Base-by-base conservation (phyloP, 768 basidiomycete genomes). In the Suillus spraguei region DNA sequence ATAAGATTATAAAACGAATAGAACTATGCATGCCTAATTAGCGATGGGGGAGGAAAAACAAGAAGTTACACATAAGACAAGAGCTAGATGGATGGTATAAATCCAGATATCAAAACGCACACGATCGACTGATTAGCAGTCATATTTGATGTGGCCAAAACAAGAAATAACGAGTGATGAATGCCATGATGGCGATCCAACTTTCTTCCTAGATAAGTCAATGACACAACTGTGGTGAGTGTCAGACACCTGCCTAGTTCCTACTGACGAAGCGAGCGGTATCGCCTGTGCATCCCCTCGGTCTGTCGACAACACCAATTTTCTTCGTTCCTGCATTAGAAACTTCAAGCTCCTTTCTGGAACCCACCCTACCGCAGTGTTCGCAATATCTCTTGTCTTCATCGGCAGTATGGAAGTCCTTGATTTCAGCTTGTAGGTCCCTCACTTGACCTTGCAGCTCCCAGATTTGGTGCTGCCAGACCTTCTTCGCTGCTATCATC, bases 391-490 rank as follows among this genome's bases (percentile, higher is more conserved):
- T 71, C 55, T 78, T 77, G 53, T 76, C 72, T 39, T 39, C 55
- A 46, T 81, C 81, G 17, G 67, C 72, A 33, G 74, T 75, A 54
- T 81, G 85, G 47, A 87, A 74, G 32, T 81, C 83, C 39, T 88
- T 87, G 39, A 94, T 72, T 72, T 93, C 89, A 22, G 83, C 80
- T 66, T 89, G 87, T 63, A 94, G 77, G 71, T 89, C 87, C 55
- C 84, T 83, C 52, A 94, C 83, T 71, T 90, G 89, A 14, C 84
- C 83, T 70, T 90, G 90, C 59, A 94, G 77, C 69, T 92, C 91
- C 87, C 83, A 86, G 59, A 92, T 82, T 63, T 90, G 87, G 63
- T 80, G 83, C 69, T 91, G 88, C 88, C 89, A 92, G 24, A 83
- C 83, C 66, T 82, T 81, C 60, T 87, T 86, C 32, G 86, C 76